Base-by-base conservation (phyloP, 768 basidiomycete species). In the Lactarius psammicola region DNA sequence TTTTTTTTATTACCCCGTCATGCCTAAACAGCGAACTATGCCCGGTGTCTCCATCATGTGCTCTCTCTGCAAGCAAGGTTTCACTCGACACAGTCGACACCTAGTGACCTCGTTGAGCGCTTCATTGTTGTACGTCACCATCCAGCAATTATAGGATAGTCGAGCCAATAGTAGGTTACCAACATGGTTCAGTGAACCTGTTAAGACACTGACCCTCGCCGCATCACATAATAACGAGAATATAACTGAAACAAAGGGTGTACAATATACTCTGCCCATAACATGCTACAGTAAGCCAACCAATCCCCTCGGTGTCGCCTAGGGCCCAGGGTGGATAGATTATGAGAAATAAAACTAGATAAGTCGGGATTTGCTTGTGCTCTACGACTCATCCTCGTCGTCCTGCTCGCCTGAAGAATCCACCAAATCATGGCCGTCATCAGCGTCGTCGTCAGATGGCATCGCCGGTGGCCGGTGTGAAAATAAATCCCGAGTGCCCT, bases 401-500 rank as follows among this genome's bases (percentile, higher is more conserved):
- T 49, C 59, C 15, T 51, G 46, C 26, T 61, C 65, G 30, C 31
- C 58, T 10, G 54, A 40, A 7, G 36, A 46, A 55, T 67, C 60
- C 36, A 40, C 42, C n/a, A 44, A 30, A 36, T 69, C 63, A 55
- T 63, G 59, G 33, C 68, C 73, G 3, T 73, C 69, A 28, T 72
- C 78, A 63, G 66, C 69, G n/a, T 70, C 76, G 20, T 70, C 76
- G 53, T 72, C 73, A 28, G 73, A 70, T 28, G 71, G 59, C 59
- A 65, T 67, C 64, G 70, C 72, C 78, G 80, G 83, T 54, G 67
- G 76, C 59, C 85, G 78, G 26, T 75, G 61, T 23, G 68, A 67
- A 72, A 89, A 90, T 20, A 87, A 79, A 72, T 90, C 87, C 1
- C 75, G 75, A 30, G 78, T 73, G 0, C 85, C 84, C 75, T 90